Percentiles rank a stretch among this genome's conserved stretches.
phyloP scores from a whole-genome alignment of 2,329 filamentous ascomycete genomes.

The Leptographium galeiforme region DNA sequence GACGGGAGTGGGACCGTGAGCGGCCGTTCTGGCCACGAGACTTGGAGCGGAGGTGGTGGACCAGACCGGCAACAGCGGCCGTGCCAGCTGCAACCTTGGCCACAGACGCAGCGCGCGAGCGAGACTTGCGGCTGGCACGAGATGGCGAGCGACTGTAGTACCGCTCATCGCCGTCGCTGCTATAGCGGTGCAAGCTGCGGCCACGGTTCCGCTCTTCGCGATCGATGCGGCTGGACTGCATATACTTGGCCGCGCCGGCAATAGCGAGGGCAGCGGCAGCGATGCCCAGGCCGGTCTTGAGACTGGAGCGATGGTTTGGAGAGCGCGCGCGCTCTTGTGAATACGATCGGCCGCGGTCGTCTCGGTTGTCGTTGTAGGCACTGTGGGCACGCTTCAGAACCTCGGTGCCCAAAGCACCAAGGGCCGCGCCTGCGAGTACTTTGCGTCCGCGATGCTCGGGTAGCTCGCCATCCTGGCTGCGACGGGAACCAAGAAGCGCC shows the following conservation, averaged over 20 bases:
- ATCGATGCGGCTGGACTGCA: conserved; percentile 45
- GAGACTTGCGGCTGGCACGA: conserved; percentile 21
- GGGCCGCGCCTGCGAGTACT: conserved; percentile 45
- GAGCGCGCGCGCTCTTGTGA: conserved; percentile 24
- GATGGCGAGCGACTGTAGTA: conserved; percentile 24
- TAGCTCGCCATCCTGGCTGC: conserved; percentile 35
- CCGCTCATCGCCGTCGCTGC: conserved; percentile 19
- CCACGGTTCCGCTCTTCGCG: conserved; percentile 46
- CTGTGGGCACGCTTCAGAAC: conserved; percentile 46
- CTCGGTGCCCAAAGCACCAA: conserved; percentile 50
- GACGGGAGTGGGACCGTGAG: conserved; percentile 30
- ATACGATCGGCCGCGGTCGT: conserved; percentile 12
- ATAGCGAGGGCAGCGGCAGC: conserved; percentile 51
- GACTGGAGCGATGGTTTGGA: conserved; percentile 27
- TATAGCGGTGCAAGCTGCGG: conserved; percentile 35
- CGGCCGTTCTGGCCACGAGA: conserved; percentile 26
- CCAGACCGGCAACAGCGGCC: conserved; percentile 42
- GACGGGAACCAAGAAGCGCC: conserved; percentile 43
- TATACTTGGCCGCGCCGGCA: conserved; percentile 52
- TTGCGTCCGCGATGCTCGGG: conserved; percentile 41
- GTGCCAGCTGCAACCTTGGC: conserved; percentile 47
- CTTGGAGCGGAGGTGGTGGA: conserved; percentile 42
- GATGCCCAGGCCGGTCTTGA: conserved; percentile 49
- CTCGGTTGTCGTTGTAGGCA: conserved; percentile 41
- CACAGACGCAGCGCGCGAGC: conserved; percentile 31